A percentile compares a stretch with the other conserved stretches of the same genome.
Conservation (phyloP, 2,329 filamentous ascomycete genomes). For the Geosmithia flava region DNA sequence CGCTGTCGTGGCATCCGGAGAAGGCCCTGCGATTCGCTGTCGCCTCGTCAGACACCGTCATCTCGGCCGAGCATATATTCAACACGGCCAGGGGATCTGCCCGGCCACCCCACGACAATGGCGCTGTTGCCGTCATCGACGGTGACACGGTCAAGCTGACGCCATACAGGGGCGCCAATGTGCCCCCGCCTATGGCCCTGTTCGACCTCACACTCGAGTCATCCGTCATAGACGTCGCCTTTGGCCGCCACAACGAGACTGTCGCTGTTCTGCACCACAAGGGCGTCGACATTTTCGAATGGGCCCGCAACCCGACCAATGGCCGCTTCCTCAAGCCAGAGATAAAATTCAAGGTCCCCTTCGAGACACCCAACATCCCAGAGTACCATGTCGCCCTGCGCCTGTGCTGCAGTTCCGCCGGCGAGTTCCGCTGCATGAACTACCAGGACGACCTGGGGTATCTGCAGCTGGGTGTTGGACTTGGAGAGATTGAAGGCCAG, state of each 20-base stretch:
- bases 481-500: conserved; percentile 5
- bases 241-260: conserved; percentile 50
- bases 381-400: conserved; percentile 16
- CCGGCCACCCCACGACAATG: conserved; percentile 60
- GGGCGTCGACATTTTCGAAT: conserved; percentile 57
- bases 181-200: conserved; percentile 87
- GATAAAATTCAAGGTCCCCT: conserved; percentile 24
- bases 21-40: conserved; percentile 58
- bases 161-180: conserved; percentile 68
- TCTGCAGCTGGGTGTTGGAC: conserved; percentile 10
- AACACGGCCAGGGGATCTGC: conserved; percentile 57
- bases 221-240: conserved; percentile 61
- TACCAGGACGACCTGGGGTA: conserved; percentile 13
- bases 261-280: conserved; percentile 61
- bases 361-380: conserved; percentile 14
- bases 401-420: conserved; percentile 14
- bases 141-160: conserved; percentile 72
- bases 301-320: conserved; percentile 41
- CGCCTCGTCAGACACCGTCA: conserved; percentile 34
- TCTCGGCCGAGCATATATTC: conserved; percentile 56
- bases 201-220: conserved; percentile 54
- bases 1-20: conserved; percentile 73
- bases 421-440: conserved; percentile 16
- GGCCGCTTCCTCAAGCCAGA: conserved; percentile 33
- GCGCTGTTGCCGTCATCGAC: conserved; percentile 74